A percentile compares a stretch with the other conserved stretches of the same genome.
phyloP scores from a whole-genome alignment of 805 yeast species.

The Wickerhamiella qilinensis region DNA sequence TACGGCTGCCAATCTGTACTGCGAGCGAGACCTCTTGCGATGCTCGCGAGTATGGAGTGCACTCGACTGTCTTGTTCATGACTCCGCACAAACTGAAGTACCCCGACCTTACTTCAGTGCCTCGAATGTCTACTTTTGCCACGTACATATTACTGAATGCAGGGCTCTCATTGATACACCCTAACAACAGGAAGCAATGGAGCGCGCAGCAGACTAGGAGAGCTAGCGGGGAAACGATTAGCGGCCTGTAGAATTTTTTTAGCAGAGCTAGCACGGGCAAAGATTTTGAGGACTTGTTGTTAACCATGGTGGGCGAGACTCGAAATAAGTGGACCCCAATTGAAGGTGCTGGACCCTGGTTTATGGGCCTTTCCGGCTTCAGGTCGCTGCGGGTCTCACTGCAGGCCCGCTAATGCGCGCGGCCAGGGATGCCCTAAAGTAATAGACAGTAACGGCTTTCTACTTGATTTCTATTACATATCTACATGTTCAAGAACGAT shows the following conservation, averaged over 20 bases:
- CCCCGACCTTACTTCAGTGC: neutral
- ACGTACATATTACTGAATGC: constrained; percentile 1
- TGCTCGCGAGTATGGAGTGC: neutral
- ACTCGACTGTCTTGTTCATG: constrained; percentile 1
- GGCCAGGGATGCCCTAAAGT: too few relatives aligned
- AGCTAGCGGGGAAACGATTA: neutral
- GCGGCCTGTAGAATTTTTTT: neutral
- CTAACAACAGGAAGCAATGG: neutral
- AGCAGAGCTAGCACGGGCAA: neutral
- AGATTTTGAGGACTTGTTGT: too few relatives aligned
- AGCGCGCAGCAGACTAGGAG: neutral
- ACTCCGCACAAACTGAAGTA: constrained; percentile 3
- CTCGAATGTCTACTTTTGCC: neutral
- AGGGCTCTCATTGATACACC: neutral
- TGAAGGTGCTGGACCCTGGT: too few relatives aligned
- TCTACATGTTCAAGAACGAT: too few relatives aligned
- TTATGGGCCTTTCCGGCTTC: too few relatives aligned
- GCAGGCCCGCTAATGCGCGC: too few relatives aligned
- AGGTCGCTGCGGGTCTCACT: too few relatives aligned
- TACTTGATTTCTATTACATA: too few relatives aligned
- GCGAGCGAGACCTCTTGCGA: constrained; percentile 1
- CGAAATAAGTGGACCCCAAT: too few relatives aligned
- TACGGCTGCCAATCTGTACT: constrained; percentile 6
- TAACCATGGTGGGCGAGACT: too few relatives aligned
- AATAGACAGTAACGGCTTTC: too few relatives aligned